Evolutionary conservation across 495 filamentous ascomycete species (phyloP).

Genomic region (Evansstolkia leycettana): DNA sequence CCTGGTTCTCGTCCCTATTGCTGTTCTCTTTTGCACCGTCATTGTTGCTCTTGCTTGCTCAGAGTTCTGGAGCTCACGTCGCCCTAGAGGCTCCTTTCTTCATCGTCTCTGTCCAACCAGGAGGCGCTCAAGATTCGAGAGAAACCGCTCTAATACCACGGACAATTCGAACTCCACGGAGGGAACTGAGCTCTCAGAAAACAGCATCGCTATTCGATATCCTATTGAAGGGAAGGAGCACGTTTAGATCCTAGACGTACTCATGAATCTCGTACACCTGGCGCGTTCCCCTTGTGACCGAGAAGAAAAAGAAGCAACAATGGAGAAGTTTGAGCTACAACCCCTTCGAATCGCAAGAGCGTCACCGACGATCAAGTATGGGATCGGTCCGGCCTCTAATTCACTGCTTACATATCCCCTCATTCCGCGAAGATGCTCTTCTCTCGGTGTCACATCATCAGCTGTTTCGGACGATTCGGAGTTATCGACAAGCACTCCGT

Average conservation of each 20-base stretch:
- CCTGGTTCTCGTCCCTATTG: constrained; percentile 44
- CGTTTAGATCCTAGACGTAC: no score
- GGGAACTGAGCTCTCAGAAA: constrained; percentile 11
- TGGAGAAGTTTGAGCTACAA: constrained; percentile 3
- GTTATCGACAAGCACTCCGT: constrained; percentile 17
- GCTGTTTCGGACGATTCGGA: constrained; percentile 4
- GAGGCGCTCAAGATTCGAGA: constrained; percentile 8
- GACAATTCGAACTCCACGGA: constrained; percentile 7
- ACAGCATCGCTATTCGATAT: constrained; percentile 6
- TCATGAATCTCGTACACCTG: no score
- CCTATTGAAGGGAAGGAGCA: constrained; percentile 11
- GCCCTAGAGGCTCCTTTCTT: constrained; percentile 1
- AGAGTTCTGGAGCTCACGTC: constrained; percentile 21
- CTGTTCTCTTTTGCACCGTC: constrained; percentile 31
- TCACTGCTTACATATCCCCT: constrained; percentile 7
- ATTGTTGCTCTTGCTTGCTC: constrained; percentile 34
- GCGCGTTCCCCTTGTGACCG: no score
- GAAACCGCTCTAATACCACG: constrained; percentile 8
- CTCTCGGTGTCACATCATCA: constrained; percentile 6
- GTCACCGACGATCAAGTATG: constrained; percentile 1
- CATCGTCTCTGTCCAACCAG: constrained; percentile 2
- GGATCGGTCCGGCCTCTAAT: constrained; percentile 4
- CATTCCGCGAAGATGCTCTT: constrained; percentile 17
- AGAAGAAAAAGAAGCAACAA: neutral
- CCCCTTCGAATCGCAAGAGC: constrained; percentile 8